These are phyloP conservation scores for Coemansia reversa DNA, from an alignment of 192 early-diverging fungal genomes.

Conservation along the genomic window DNA sequence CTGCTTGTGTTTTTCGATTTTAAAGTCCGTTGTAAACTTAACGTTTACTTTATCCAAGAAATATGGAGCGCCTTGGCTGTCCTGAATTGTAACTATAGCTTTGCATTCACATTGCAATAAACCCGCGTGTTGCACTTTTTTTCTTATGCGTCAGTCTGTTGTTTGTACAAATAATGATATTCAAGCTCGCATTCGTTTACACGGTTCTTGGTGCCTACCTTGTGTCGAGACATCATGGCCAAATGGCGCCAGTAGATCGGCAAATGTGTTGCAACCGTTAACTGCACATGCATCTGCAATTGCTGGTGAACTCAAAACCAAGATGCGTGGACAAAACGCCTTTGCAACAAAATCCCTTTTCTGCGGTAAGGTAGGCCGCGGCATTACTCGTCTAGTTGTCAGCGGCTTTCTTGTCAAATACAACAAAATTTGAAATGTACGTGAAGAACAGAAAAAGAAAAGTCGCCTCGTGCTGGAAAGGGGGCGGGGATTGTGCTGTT, in stretches of 20 bases:
- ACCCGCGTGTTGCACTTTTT: too few species aligned
- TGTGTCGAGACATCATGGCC: conserved; percentile 52
- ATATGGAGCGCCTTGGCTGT: conserved; percentile 52
- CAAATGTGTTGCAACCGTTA: conserved; percentile 37
- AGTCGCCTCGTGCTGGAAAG: background rate
- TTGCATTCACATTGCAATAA: background rate
- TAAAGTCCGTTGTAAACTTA: conserved; percentile 42
- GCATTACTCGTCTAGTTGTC: conserved; percentile 51
- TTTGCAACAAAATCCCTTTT: conserved; percentile 52
- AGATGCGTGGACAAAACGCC: conserved; percentile 50
- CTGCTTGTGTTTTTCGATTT: conserved; percentile 16
- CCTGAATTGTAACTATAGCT: conserved; percentile 50
- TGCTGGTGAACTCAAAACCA: conserved; percentile 30
- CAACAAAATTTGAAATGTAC: background rate
- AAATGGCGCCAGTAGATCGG: conserved; percentile 51
- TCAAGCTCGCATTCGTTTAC: background rate
- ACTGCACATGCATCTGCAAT: conserved; percentile 32
- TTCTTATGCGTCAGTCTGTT: background rate
- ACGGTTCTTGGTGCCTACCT: conserved; percentile 18
- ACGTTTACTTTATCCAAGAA: conserved; percentile 50
- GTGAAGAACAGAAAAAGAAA: background rate
- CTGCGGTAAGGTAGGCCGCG: conserved; percentile 41
- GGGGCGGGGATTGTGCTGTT: too few species aligned
- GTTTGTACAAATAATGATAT: background rate
- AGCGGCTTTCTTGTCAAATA: conserved; percentile 11